A percentile compares a stretch with the other conserved stretches of the same genome.
These are phyloP conservation scores for Collybia sordida DNA, from an alignment of 768 basidiomycete genomes.

Conservation along the genomic window DNA sequence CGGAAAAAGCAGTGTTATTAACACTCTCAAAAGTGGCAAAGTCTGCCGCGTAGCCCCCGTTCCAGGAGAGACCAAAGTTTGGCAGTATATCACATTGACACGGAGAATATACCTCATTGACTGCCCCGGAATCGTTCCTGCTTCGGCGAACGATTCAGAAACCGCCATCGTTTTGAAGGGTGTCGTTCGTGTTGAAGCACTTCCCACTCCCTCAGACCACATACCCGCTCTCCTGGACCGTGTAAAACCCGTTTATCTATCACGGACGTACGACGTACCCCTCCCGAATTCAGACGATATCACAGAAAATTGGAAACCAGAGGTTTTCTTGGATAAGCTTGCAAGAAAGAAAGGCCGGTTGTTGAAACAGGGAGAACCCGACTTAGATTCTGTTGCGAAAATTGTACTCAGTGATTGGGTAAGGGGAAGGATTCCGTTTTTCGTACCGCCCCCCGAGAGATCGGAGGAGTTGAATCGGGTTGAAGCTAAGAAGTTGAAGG, in stretches of 20 bases:
- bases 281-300: slow-evolving; percentile 58
- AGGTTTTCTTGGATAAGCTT: slow-evolving; percentile 79
- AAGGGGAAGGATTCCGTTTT: slow-evolving; percentile 94
- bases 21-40: slow-evolving; percentile 96
- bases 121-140: slow-evolving; percentile 97
- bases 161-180: slow-evolving; percentile 94
- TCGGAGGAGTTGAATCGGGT: slow-evolving; percentile 65
- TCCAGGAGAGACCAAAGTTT: slow-evolving; percentile 98
- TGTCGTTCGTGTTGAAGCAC: slow-evolving; percentile 92
- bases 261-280: slow-evolving; percentile 76
- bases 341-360: slow-evolving; percentile 91
- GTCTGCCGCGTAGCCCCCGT: slow-evolving; percentile 96
- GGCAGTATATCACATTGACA: slow-evolving; percentile 99
- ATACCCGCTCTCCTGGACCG: slow-evolving; percentile 85
- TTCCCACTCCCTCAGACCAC: slow-evolving; percentile 90
- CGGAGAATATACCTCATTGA: slow-evolving; percentile 98
- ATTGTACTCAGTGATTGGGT: slow-evolving; percentile 97
- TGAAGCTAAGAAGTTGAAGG: slow-evolving; percentile 55
- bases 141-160: slow-evolving; percentile 87
- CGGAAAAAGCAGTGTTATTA: slow-evolving; percentile 96
- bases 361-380: slow-evolving; percentile 93
- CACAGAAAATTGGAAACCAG: slow-evolving; percentile 61
- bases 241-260: slow-evolving; percentile 91
- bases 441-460: slow-evolving; percentile 88
- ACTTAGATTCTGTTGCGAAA: slow-evolving; percentile 89